Percentiles rank a stretch among this genome's conserved stretches.
These are phyloP conservation scores for Dactylonectria estremocensis DNA, from an alignment of 2,329 filamentous ascomycete species.

Conservation along the genomic window DNA sequence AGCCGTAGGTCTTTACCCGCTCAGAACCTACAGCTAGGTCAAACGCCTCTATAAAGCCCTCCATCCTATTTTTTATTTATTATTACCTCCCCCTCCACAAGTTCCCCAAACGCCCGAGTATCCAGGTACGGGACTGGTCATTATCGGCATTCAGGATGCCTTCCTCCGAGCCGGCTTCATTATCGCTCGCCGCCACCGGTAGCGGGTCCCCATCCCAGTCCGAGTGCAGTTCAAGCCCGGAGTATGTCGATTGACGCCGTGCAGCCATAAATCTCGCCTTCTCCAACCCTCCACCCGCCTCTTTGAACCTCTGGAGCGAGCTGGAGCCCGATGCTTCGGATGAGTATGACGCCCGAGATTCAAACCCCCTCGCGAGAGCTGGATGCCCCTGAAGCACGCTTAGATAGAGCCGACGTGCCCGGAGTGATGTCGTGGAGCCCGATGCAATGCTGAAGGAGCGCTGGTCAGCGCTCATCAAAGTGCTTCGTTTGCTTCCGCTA, in stretches of 20 bases:
- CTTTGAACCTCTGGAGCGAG: conserved; percentile 10
- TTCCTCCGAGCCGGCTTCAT: not conserved
- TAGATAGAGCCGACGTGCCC: not conserved
- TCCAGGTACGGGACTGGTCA: not conserved
- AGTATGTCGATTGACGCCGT: not conserved
- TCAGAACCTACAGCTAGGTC: not conserved
- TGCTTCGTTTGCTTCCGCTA: not conserved
- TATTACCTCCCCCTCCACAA: not conserved
- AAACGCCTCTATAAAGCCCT: not conserved
- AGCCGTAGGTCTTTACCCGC: not conserved
- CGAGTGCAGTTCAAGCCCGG: not conserved
- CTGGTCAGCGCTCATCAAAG: not conserved
- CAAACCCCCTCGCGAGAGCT: not conserved
- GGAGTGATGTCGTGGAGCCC: conserved; percentile 1
- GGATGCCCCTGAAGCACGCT: not conserved
- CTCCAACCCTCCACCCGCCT: not conserved
- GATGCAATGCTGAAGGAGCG: conserved; percentile 12
- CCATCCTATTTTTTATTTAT: not conserved
- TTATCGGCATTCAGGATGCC: not conserved
- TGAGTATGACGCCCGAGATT: not conserved
- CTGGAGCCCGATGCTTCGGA: conserved; percentile 12
- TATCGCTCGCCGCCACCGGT: not conserved
- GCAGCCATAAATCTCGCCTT: not conserved
- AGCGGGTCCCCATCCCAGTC: not conserved
- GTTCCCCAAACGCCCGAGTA: not conserved